Conservation (phyloP, 2,329 filamentous ascomycete species). For the Pseudopyricularia cyperi region DNA sequence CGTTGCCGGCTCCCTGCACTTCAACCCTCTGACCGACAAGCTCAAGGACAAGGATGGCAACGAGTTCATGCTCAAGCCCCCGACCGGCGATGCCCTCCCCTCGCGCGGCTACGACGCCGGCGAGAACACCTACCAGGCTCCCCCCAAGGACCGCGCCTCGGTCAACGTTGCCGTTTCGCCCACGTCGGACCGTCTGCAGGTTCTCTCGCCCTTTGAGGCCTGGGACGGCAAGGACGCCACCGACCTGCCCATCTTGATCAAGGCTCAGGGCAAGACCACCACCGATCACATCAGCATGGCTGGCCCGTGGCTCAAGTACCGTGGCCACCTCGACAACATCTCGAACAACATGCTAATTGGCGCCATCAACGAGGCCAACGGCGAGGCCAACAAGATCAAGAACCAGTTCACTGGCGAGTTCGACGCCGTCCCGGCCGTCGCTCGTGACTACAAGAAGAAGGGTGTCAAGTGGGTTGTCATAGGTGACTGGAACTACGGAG, state of each 20-base stretch:
- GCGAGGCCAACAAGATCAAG: conserved; percentile 94
- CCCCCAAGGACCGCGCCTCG: conserved; percentile 61
- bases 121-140: conserved; percentile 89
- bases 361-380: conserved; percentile 91
- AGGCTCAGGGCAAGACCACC: conserved; percentile 90
- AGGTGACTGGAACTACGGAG: conserved; percentile 99
- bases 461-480: conserved; percentile 94
- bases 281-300: conserved; percentile 98
- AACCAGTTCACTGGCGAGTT: conserved; percentile 76
- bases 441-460: conserved; percentile 97
- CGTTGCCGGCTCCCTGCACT: conserved; percentile 41
- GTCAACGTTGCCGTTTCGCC: conserved; percentile 77
- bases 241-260: conserved; percentile 86
- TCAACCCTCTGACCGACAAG: conserved; percentile 88
- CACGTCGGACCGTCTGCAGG: conserved; percentile 83
- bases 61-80: conserved; percentile 76
- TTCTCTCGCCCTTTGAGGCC: conserved; percentile 70
- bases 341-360: conserved; percentile 99
- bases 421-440: conserved; percentile 82
- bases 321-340: conserved; percentile 98
- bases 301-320: conserved; percentile 96
- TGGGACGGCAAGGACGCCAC: conserved; percentile 89
- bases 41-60: conserved; percentile 94
- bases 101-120: conserved; percentile 73
- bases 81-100: conserved; percentile 72